A percentile compares a stretch with the other conserved stretches of the same genome.
Evolutionary conservation across 1,284 basidiomycete genomes (phyloP).

Genomic region (Melampsora medusae): DNA sequence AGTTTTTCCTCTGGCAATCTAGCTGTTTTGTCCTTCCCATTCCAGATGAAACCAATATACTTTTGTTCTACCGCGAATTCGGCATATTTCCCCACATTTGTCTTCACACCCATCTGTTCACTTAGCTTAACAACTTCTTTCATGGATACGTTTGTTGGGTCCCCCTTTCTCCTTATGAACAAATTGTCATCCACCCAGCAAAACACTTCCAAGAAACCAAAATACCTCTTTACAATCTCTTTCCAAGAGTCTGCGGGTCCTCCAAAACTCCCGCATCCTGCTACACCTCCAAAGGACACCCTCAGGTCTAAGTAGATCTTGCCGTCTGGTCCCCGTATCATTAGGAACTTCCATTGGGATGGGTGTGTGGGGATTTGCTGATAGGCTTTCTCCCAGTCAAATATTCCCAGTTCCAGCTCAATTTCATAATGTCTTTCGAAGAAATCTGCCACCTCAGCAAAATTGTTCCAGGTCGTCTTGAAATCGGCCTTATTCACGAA

Average conservation of each 20-base stretch:
- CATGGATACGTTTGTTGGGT: too few relatives aligned
- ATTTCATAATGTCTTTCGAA: too few relatives aligned
- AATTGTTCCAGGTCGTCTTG: too few relatives aligned
- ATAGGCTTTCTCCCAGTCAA: too few relatives aligned
- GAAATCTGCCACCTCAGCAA: too few relatives aligned
- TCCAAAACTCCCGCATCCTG: conserved; percentile 1
- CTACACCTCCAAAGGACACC: conserved; percentile 3
- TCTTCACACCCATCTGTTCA: neutral
- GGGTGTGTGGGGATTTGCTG: neutral
- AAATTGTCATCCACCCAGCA: too few relatives aligned
- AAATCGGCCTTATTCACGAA: neutral
- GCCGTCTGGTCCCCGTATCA: neutral
- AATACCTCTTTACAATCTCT: neutral
- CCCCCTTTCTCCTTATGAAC: neutral
- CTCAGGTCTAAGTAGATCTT: neutral
- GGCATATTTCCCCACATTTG: neutral
- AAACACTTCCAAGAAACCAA: neutral
- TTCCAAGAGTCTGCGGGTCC: neutral
- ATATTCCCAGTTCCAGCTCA: too few relatives aligned
- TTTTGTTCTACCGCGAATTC: neutral
- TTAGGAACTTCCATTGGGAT: conserved; percentile 1
- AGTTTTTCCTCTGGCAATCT: too few relatives aligned
- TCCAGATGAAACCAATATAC: too few relatives aligned
- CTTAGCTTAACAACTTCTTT: neutral
- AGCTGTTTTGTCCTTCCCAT: too few relatives aligned